Percentiles rank a stretch among this genome's conserved stretches.
Evolutionary conservation across 345 rosid genomes (phyloP).

Genomic region (Euphorbia pulcherrima): DNA sequence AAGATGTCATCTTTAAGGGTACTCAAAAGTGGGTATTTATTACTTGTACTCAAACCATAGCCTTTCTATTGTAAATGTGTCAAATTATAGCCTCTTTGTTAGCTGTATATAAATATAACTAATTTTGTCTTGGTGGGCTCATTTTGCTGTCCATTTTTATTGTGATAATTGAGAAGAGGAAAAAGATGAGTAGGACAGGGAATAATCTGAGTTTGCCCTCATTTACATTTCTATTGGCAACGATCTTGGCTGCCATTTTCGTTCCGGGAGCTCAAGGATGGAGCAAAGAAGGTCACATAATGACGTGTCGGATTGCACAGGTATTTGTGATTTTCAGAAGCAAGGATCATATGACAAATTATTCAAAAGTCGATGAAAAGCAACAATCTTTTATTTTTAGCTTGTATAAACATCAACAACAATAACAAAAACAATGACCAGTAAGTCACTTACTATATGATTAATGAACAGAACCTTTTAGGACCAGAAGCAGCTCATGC

Average conservation of each 20-base stretch:
- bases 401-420: neutral
- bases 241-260: constrained; percentile 30
- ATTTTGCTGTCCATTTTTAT: constrained; percentile 1
- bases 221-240: constrained; percentile 25
- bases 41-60: constrained; percentile 61
- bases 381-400: neutral
- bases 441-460: neutral
- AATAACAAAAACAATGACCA: neutral
- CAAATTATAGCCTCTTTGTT: neutral
- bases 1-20: constrained; percentile 22
- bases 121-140: constrained; percentile 17
- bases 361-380: neutral
- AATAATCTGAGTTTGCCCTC: constrained; percentile 18
- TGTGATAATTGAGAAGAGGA: constrained; percentile 6
- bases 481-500: constrained; percentile 69
- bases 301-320: constrained; percentile 87
- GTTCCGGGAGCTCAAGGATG: constrained; percentile 49
- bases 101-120: constrained; percentile 9
- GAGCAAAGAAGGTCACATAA: constrained; percentile 93
- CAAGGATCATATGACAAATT: neutral
- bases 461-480: constrained; percentile 47
- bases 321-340: constrained; percentile 31
- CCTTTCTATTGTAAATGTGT: constrained; percentile 20
- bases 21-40: constrained; percentile 25
- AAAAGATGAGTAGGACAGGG: constrained; percentile 26